Conservation (phyloP, 1,284 basidiomycete genomes). For the Rhodotorula sp. region DNA sequence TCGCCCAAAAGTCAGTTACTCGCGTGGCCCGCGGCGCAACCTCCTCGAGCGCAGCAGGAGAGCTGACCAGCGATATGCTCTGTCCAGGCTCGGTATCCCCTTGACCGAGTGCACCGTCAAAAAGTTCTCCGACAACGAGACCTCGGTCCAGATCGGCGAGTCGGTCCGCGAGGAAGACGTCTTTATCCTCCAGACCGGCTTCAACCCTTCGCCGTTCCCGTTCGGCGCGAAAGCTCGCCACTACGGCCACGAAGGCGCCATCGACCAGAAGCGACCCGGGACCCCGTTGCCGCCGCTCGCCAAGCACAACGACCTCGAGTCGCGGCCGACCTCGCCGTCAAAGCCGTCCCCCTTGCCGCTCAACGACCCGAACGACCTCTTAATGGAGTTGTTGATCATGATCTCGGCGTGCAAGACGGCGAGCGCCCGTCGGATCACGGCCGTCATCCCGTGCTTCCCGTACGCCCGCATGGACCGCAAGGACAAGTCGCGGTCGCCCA, state of each 20-base stretch:
- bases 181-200: constrained; percentile 77
- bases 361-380: constrained; percentile 53
- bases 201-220: constrained; percentile 45
- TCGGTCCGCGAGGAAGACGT: constrained; percentile 97
- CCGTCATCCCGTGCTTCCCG: constrained; percentile 96
- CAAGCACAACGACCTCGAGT: constrained; percentile 60
- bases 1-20: constrained; percentile 82
- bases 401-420: constrained; percentile 89
- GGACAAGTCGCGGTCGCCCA: constrained; percentile 92
- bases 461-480: constrained; percentile 94
- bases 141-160: constrained; percentile 58
- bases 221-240: constrained; percentile 39
- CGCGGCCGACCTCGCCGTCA: constrained; percentile 22
- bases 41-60: neutral
- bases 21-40: neutral
- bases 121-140: constrained; percentile 70
- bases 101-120: constrained; percentile 87
- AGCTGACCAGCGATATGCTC: neutral
- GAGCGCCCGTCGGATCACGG: constrained; percentile 92
- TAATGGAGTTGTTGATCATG: constrained; percentile 66
- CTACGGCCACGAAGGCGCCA: constrained; percentile 53
- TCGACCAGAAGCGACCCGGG: constrained; percentile 56
- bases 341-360: constrained; percentile 32
- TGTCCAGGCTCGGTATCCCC: constrained; percentile 76
- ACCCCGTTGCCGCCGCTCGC: constrained; percentile 32